phyloP scores from a whole-genome alignment of 1,139 yeast species.

The Pneumocystis canis region DNA sequence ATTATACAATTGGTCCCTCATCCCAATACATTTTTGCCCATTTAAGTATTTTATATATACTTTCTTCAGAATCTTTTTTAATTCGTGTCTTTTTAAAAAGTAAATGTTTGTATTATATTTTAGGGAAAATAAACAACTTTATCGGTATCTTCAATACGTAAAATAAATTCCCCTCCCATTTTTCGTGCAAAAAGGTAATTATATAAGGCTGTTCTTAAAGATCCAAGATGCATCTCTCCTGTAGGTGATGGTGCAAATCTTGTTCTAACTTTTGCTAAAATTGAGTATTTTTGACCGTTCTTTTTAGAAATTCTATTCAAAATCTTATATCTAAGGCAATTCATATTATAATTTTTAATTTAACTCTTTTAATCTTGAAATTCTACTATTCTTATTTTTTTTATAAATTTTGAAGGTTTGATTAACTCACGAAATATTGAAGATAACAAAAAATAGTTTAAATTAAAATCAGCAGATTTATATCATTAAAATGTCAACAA shows the following conservation, averaged over 20 bases:
- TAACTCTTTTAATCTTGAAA: background rate
- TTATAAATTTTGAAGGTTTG: background rate
- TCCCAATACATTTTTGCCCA: slow-evolving; percentile 72
- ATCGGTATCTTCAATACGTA: slow-evolving; percentile 88
- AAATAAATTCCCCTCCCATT: slow-evolving; percentile 65
- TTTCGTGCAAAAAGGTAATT: slow-evolving; percentile 68
- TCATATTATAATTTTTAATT: background rate
- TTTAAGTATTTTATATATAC: slow-evolving; percentile 54
- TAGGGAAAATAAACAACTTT: slow-evolving; percentile 18
- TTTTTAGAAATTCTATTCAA: background rate
- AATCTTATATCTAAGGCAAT: background rate
- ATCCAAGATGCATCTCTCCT: slow-evolving; percentile 81
- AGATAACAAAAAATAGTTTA: background rate
- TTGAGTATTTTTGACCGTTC: background rate
- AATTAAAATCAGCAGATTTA: background rate
- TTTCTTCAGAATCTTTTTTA: slow-evolving; percentile 67
- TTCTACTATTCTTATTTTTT: background rate
- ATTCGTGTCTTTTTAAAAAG: slow-evolving; percentile 34
- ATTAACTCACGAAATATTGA: background rate
- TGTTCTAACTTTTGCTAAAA: slow-evolving; percentile 40
- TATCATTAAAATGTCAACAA: background rate
- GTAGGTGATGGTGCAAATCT: slow-evolving; percentile 98
- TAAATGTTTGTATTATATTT: background rate
- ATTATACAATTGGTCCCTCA: slow-evolving; percentile 48
- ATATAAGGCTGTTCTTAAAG: slow-evolving; percentile 81